A percentile compares a stretch with the other conserved stretches of the same genome.
Conservation (phyloP, 495 filamentous ascomycete genomes). For the Cercophora sp. region DNA sequence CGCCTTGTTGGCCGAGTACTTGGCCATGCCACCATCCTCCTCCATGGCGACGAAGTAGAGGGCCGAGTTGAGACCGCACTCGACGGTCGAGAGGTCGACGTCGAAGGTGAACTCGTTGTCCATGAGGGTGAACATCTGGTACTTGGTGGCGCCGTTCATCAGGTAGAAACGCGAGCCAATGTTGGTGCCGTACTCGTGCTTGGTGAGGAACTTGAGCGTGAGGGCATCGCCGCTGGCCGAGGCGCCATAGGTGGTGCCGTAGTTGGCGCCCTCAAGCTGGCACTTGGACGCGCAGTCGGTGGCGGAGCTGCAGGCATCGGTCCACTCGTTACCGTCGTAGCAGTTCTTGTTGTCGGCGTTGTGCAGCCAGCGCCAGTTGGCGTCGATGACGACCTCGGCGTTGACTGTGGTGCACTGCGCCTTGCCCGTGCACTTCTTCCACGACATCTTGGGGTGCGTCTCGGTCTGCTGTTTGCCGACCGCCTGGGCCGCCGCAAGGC, state of each 20-base stretch:
- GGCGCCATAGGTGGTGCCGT: conserved; percentile 46
- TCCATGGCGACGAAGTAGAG: conserved; percentile 59
- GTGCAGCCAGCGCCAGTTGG: conserved; percentile 55
- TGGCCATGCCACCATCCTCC: conserved; percentile 51
- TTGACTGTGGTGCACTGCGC: conserved; percentile 47
- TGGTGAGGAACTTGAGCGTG: conserved; percentile 56
- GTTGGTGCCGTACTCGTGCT: conserved; percentile 50
- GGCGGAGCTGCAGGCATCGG: conserved; percentile 36
- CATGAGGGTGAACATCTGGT: conserved; percentile 55
- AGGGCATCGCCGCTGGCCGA: conserved; percentile 45
- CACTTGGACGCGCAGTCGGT: conserved; percentile 46
- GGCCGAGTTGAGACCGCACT: conserved; percentile 55
- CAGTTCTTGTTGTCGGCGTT: conserved; percentile 38
- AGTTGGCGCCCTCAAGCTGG: conserved; percentile 45
- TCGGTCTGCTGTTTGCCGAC: conserved; percentile 52
- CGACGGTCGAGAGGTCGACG: conserved; percentile 50
- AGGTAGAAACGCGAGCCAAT: conserved; percentile 56
- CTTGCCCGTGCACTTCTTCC: conserved; percentile 51
- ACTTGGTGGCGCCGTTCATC: conserved; percentile 49
- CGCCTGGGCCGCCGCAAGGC: conserved; percentile 44
- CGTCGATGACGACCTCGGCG: conserved; percentile 46
- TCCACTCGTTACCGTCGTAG: conserved; percentile 53
- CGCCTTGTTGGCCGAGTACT: conserved; percentile 51
- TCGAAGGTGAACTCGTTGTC: conserved; percentile 59
- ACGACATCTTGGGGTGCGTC: conserved; percentile 56